Conservation (phyloP, 768 basidiomycete genomes). For the Boletus edulis region DNA sequence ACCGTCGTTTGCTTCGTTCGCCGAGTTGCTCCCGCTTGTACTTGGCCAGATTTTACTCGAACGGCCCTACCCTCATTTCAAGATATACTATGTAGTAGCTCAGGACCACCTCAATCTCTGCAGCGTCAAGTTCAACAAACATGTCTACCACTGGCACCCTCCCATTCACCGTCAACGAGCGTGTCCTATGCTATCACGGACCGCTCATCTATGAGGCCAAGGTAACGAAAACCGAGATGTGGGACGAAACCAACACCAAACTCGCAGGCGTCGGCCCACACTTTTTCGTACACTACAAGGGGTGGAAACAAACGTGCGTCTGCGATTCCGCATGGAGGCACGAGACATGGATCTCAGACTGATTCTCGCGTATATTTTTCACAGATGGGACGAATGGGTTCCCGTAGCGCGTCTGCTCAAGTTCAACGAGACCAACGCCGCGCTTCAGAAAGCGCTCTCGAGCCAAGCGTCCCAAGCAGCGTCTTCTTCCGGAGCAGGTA, state of each 20-base stretch:
- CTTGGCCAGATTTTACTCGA: too few species aligned
- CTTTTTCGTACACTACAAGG: slow-evolving; percentile 98
- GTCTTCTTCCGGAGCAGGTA: slow-evolving; percentile 32
- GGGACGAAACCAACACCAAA: slow-evolving; percentile 61
- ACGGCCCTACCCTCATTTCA: too few species aligned
- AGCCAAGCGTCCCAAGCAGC: slow-evolving; percentile 43
- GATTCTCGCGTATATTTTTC: neutral
- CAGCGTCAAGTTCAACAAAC: too few species aligned
- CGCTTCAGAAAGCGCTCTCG: slow-evolving; percentile 69
- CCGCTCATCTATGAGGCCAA: slow-evolving; percentile 96
- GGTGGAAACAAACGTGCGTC: slow-evolving; percentile 95
- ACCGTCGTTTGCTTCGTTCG: too few species aligned
- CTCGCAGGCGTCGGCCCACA: slow-evolving; percentile 69
- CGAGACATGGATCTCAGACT: neutral
- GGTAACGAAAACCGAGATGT: slow-evolving; percentile 66
- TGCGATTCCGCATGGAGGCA: neutral
- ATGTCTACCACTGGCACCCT: slow-evolving; percentile 18
- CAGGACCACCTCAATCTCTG: too few species aligned
- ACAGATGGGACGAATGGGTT: slow-evolving; percentile 56
- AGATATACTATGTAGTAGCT: too few species aligned
- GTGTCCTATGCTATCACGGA: slow-evolving; percentile 92
- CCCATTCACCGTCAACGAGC: slow-evolving; percentile 62
- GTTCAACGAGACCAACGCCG: slow-evolving; percentile 75
- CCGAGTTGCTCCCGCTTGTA: too few species aligned
- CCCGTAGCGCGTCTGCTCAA: slow-evolving; percentile 79